Evolutionary conservation across 2,329 filamentous ascomycete genomes (phyloP).

Genomic region (Teratosphaeria nubilosa): DNA sequence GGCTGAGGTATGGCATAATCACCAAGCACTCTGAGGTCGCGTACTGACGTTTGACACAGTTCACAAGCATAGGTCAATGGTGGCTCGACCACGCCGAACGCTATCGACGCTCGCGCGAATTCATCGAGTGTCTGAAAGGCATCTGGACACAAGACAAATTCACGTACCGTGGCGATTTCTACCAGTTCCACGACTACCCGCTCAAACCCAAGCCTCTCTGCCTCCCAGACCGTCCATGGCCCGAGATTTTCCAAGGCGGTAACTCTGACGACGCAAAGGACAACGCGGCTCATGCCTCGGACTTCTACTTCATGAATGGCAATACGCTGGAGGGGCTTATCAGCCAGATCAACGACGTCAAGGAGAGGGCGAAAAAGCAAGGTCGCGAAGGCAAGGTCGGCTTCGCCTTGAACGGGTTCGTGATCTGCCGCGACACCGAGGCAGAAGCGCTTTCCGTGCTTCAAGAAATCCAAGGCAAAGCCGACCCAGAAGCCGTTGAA

Average conservation of each 20-base stretch:
- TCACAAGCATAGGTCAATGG: conserved; percentile 43
- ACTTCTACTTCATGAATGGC: conserved; percentile 50
- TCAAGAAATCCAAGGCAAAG: conserved; percentile 45
- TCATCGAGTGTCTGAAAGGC: conserved; percentile 41
- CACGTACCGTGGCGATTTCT: conserved; percentile 43
- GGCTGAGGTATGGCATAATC: conserved; percentile 26
- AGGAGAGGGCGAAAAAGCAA: conserved; percentile 34
- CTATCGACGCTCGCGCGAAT: conserved; percentile 41
- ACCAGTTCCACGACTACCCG: conserved; percentile 43
- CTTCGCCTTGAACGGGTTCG: conserved; percentile 44
- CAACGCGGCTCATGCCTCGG: conserved; percentile 39
- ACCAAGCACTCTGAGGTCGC: background rate
- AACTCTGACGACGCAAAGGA: conserved; percentile 42
- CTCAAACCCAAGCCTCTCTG: conserved; percentile 42
- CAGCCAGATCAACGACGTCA: conserved; percentile 41
- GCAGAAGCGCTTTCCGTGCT: conserved; percentile 41
- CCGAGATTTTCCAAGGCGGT: conserved; percentile 45
- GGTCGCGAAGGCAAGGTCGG: conserved; percentile 36
- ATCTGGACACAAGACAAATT: conserved; percentile 44
- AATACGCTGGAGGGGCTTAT: conserved; percentile 45
- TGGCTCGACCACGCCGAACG: conserved; percentile 46
- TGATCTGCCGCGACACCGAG: conserved; percentile 41
- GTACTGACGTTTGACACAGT: conserved; percentile 19
- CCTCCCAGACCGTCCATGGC: conserved; percentile 34
- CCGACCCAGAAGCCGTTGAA: conserved; percentile 40